These are phyloP conservation scores for Torrubiella hemipterigena DNA, from an alignment of 2,329 filamentous ascomycete species.

Conservation along the genomic window DNA sequence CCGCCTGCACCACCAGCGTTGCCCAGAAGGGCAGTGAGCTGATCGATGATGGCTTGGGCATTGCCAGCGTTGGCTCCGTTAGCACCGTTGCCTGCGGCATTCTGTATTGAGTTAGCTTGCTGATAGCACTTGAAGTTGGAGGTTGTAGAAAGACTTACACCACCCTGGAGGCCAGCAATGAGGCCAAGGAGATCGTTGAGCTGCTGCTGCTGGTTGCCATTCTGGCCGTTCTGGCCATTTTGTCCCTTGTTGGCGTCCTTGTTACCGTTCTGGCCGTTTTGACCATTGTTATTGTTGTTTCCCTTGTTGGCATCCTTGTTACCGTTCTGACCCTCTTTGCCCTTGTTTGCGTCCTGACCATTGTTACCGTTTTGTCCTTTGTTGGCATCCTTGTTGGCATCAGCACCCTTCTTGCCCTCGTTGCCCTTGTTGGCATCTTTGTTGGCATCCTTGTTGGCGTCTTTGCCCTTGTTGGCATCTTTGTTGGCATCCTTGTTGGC, in stretches of 20 bases:
- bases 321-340: no score
- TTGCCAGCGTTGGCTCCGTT: not conserved
- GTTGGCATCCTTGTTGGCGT: not conserved
- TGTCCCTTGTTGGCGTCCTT: not conserved
- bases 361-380: not conserved
- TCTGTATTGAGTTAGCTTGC: no score
- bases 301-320: no score
- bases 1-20: no score
- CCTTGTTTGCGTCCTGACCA: not conserved
- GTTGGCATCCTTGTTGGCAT: not conserved
- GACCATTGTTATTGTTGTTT: no score
- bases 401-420: not conserved
- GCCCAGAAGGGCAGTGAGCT: no score
- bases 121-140: no score
- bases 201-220: no score
- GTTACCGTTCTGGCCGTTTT: not conserved
- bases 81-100: not conserved
- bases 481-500: not conserved
- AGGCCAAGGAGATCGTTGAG: no score
- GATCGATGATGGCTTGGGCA: no score
- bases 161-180: no score
- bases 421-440: not conserved
- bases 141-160: no score
- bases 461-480: not conserved
- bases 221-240: not conserved